Conservation (phyloP, 805 yeast species). For the Nakazawaea molendinolei region DNA sequence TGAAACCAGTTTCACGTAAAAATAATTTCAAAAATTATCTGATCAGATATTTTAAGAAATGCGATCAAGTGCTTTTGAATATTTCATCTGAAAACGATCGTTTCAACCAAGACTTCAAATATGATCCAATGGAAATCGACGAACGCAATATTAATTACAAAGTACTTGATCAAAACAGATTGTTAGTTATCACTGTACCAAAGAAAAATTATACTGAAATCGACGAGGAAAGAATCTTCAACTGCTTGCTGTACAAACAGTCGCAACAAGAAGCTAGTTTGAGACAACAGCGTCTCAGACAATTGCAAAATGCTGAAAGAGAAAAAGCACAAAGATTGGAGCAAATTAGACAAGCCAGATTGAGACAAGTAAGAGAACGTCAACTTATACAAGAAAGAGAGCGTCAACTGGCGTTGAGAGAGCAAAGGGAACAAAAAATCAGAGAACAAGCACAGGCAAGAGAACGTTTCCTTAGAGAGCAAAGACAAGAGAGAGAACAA, state of each 20-base stretch:
- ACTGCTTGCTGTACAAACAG: slow-evolving; percentile 3
- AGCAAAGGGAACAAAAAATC: not conserved
- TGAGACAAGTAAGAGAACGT: too few species aligned
- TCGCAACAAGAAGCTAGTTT: not conserved
- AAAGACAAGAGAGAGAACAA: too few species aligned
- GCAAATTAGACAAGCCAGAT: too few species aligned
- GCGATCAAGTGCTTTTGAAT: slow-evolving; percentile 1
- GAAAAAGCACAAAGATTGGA: not conserved
- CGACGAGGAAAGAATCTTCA: slow-evolving; percentile 2
- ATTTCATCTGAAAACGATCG: slow-evolving; percentile 7
- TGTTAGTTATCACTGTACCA: slow-evolving; percentile 7
- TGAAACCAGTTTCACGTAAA: slow-evolving; percentile 1
- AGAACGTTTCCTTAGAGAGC: too few species aligned
- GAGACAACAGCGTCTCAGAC: not conserved
- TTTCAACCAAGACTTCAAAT: slow-evolving; percentile 2
- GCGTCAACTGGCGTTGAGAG: not conserved
- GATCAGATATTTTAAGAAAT: slow-evolving; percentile 9
- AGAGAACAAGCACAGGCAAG: slow-evolving; percentile 1
- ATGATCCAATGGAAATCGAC: slow-evolving; percentile 3
- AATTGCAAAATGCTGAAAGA: not conserved
- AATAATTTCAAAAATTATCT: slow-evolving; percentile 9
- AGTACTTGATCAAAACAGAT: not conserved
- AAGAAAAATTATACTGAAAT: slow-evolving; percentile 3
- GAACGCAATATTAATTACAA: slow-evolving; percentile 5
- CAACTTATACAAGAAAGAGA: too few species aligned